Evolutionary conservation across 2,329 filamentous ascomycete genomes (phyloP).

Genomic region (Trichophyton benhamiae): DNA sequence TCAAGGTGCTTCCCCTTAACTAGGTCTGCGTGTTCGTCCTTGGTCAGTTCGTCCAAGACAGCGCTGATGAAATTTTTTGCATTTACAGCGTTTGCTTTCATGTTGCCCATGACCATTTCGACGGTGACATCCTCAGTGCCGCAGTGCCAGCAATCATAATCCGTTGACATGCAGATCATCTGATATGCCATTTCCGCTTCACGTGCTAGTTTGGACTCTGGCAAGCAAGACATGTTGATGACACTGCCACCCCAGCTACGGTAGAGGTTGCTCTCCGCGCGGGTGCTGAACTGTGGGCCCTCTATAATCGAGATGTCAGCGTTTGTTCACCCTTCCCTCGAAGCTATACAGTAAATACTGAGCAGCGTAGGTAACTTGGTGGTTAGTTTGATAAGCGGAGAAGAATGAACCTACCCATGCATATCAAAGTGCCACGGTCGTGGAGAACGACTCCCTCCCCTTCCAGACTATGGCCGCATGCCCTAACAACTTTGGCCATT

Average conservation of each 20-base stretch:
- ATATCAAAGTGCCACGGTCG: slow-evolving; percentile 71
- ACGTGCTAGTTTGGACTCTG: slow-evolving; percentile 88
- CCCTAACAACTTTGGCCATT: slow-evolving; percentile 62
- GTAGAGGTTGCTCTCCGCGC: slow-evolving; percentile 92
- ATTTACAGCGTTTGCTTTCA: slow-evolving; percentile 85
- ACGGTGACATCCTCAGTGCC: slow-evolving; percentile 71
- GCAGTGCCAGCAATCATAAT: slow-evolving; percentile 94
- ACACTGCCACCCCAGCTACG: slow-evolving; percentile 84
- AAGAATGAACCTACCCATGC: slow-evolving; percentile 57
- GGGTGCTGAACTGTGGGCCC: slow-evolving; percentile 95
- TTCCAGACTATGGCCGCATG: slow-evolving; percentile 63
- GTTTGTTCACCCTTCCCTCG: neutral
- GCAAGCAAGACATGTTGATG: slow-evolving; percentile 96
- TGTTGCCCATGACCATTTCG: slow-evolving; percentile 92
- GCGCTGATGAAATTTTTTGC: slow-evolving; percentile 73
- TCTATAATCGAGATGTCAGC: slow-evolving; percentile 41
- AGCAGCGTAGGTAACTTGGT: neutral
- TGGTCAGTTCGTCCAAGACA: slow-evolving; percentile 66
- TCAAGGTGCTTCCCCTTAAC: slow-evolving; percentile 71
- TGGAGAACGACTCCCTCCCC: slow-evolving; percentile 79
- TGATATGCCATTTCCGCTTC: slow-evolving; percentile 96
- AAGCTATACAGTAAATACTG: neutral
- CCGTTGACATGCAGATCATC: slow-evolving; percentile 98
- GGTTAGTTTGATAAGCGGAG: neutral
- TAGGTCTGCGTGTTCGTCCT: slow-evolving; percentile 61